Evolutionary conservation across 2,329 filamentous ascomycete genomes (phyloP), one percentile per base, ranked within the genome.

Genomic region (Exophiala sp.): DNA sequence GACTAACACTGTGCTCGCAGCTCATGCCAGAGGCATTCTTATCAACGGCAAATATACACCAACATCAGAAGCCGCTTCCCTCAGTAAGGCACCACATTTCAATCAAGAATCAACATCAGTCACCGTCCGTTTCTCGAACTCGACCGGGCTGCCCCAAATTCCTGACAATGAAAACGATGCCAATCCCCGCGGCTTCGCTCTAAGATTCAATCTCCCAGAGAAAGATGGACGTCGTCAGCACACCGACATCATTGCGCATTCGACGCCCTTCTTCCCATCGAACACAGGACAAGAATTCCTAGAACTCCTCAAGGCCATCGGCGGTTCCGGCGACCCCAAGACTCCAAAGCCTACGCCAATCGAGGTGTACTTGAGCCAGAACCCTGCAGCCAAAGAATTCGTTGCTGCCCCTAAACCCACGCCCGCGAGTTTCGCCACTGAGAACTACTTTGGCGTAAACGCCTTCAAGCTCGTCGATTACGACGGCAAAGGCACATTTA

Each of bases 231-330:
- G 73, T 11, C 71, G 71, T 42, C 65, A 71, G 16, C 80, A 84
- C 66, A 83, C 80, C 1, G 80, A 84, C 62, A 78, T 84, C 59
- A 69, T 84, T 47, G 66, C 72, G 0, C 80, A 83, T 66, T 78
- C 74, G 1, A 78, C 76, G 1, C 70, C 74, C 2, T 74, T 71
- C 64, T 83, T 83, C 65, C 80, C 80, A 0, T 73, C 72, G 0
- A 69, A 73, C 34, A 81, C 76, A 0, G 79, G 79, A 11, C 78
- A 72, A 11, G 77, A 76, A n/a, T 79, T 81, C 43, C 71, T 81
- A 1, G 70, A 71, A 7, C 71, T 82, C 46, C 69, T 82, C 32
- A 59, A 64, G n/a, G 73, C 76, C 0, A 59, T 77, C 1, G 69
- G 64, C 0, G 65, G 67, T 9, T 71, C 70, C 5, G 63, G 58